Base-by-base conservation (phyloP, 2,329 filamentous ascomycete species). In the Pestalotiopsis fici region DNA sequence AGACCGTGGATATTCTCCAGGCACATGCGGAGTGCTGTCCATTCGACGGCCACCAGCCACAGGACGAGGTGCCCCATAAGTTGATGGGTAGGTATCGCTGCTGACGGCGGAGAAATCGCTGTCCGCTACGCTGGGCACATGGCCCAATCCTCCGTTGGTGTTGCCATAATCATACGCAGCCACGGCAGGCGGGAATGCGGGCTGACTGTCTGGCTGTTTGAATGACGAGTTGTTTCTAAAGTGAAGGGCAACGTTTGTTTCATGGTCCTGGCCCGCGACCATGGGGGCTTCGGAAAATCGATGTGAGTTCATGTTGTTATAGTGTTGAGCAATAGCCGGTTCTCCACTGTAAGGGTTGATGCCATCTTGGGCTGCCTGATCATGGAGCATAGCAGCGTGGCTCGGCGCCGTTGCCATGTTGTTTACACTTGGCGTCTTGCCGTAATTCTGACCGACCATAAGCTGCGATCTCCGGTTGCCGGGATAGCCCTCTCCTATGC, bases 291-390 rank as follows among this genome's bases (percentile, higher is more conserved):
- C 71, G 6, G 70, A 69, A 35, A 68, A 71, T 18, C 67, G 70
- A 21, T 64, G 64, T 1, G 69, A 66, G 55, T 69, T 65, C 15
- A 47, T 67, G 11, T 35, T 35, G 31, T 35, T 35, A 35, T 35
- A 35, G 31, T 65, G 66, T 43, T 71, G 71, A 39, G 66, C 65
- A 23, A 15, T 23, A n/a, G n/a, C 59, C 3, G 66, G 66, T 23
- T 64, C 67, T 13, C 60, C 65, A 21, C 43, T 62, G 70, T 89
- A 88, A 2, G 86, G 87, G 71, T 89, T 89, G 50, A 88, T 80
- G 6, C 87, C 86, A 68, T 89, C 87, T 69, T 86, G 78, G 67
- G 81, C 78, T 2, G 85, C 87, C 68, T 86, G 81, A 67, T 84
- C 78, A 70, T 83, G 81, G 67, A 87, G 81, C 61, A 86, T 76